These are phyloP conservation scores for Pontederia crassipes DNA, from an alignment of 176 grass and related monocot species.

Conservation along the genomic window DNA sequence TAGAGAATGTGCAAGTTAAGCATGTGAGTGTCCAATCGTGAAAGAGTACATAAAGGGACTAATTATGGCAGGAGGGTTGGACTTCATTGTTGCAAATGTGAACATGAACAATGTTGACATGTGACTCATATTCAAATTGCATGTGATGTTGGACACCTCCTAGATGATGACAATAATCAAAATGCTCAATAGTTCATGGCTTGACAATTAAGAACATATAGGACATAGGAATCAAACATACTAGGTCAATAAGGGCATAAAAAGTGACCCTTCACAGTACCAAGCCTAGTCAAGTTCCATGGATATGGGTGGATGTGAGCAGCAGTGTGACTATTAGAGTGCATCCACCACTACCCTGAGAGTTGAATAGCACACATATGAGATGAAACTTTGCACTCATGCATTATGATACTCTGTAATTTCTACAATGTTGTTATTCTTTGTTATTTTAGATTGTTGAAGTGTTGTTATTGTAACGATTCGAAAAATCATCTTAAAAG, in stretches of 20 bases:
- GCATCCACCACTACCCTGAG: too few relatives aligned
- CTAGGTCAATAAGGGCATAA: constrained; percentile 73
- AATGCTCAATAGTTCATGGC: constrained; percentile 45
- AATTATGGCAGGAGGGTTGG: constrained; percentile 75
- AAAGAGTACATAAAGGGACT: constrained; percentile 70
- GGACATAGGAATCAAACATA: constrained; percentile 58
- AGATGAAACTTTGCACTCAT: too few relatives aligned
- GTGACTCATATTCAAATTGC: constrained; percentile 42
- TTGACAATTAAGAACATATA: constrained; percentile 68
- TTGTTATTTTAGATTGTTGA: too few relatives aligned
- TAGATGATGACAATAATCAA: constrained; percentile 42
- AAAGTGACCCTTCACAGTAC: constrained; percentile 51
- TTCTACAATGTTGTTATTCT: too few relatives aligned
- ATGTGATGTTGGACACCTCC: constrained; percentile 63
- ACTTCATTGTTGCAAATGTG: constrained; percentile 64
- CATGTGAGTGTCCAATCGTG: constrained; percentile 57
- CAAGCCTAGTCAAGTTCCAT: too few relatives aligned
- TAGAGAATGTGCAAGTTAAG: constrained; percentile 60
- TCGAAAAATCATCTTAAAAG: too few relatives aligned
- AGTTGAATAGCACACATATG: too few relatives aligned
- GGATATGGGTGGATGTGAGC: too few relatives aligned
- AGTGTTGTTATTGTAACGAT: too few relatives aligned
- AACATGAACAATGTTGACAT: constrained; percentile 50
- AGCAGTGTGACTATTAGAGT: too few relatives aligned
- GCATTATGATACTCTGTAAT: too few relatives aligned